Percentiles rank a stretch among this genome's conserved stretches.
phyloP scores from a whole-genome alignment of 768 basidiomycete species.

The Hortiboletus campestris region DNA sequence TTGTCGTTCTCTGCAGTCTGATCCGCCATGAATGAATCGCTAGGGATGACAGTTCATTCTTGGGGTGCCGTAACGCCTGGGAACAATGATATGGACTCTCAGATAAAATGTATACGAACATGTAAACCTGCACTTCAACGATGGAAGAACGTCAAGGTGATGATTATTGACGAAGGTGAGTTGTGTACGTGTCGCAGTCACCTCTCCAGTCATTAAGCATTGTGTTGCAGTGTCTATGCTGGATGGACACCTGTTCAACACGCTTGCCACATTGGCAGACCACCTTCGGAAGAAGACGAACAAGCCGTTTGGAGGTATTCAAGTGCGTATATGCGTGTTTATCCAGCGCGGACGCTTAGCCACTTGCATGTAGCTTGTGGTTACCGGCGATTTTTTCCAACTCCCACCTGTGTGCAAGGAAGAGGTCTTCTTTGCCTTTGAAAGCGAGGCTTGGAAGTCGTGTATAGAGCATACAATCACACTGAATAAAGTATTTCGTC shows the following conservation, averaged over 20 bases:
- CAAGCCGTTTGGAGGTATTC: constrained; percentile 66
- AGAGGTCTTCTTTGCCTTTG: constrained; percentile 60
- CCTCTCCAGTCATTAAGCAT: background rate
- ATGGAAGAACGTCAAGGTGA: constrained; percentile 56
- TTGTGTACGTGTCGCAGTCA: background rate
- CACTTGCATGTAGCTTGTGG: constrained; percentile 40
- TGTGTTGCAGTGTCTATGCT: constrained; percentile 61
- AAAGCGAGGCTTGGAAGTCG: constrained; percentile 44
- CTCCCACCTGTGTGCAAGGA: constrained; percentile 51
- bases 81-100: constrained; percentile 40
- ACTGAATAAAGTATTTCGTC: constrained; percentile 60
- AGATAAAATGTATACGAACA: constrained; percentile 48
- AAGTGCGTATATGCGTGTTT: constrained; percentile 34
- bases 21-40: background rate
- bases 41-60: constrained; percentile 60
- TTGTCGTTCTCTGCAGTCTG: background rate
- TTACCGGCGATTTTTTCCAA: constrained; percentile 62
- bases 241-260: constrained; percentile 60
- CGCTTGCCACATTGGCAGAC: constrained; percentile 50
- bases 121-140: constrained; percentile 54
- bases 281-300: constrained; percentile 48
- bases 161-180: constrained; percentile 67
- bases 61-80: constrained; percentile 58
- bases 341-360: background rate
- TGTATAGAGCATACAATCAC: constrained; percentile 48